Percentiles rank a stretch among this genome's conserved stretches.
Conservation (phyloP, 1,284 basidiomycete genomes). For the Heterobasidion parviporum region DNA sequence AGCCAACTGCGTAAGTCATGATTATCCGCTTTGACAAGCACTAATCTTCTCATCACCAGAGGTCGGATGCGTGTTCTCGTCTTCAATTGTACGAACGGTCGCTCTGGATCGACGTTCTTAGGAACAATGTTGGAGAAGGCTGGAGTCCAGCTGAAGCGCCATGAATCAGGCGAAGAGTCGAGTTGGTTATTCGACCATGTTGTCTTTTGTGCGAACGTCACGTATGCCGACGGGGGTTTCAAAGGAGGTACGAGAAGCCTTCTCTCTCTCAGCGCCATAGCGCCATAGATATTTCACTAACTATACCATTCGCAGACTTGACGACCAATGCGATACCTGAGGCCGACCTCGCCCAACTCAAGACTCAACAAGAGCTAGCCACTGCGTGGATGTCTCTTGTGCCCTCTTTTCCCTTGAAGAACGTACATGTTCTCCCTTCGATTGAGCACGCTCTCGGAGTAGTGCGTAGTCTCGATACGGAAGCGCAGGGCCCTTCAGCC, state of each 20-base stretch:
- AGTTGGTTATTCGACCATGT: constrained; percentile 71
- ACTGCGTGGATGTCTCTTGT: constrained; percentile 65
- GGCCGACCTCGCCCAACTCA: constrained; percentile 57
- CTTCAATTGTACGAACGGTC: constrained; percentile 95
- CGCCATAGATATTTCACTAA: background rate
- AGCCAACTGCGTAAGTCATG: constrained; percentile 7
- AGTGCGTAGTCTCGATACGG: constrained; percentile 33
- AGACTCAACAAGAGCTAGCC: constrained; percentile 71
- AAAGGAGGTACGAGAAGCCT: constrained; percentile 68
- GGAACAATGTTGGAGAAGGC: constrained; percentile 45
- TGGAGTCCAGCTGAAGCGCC: constrained; percentile 34
- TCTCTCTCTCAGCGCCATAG: background rate
- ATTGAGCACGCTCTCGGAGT: constrained; percentile 81
- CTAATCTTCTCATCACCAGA: background rate
- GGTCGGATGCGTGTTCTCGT: constrained; percentile 57
- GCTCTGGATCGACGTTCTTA: constrained; percentile 74
- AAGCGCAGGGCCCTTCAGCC: constrained; percentile 15
- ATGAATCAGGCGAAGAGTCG: constrained; percentile 28
- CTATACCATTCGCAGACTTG: constrained; percentile 5
- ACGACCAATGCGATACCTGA: constrained; percentile 34
- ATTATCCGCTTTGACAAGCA: background rate
- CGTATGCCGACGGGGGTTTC: constrained; percentile 82
- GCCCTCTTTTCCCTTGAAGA: constrained; percentile 48
- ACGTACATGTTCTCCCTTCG: constrained; percentile 76
- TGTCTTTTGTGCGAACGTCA: constrained; percentile 95